A percentile compares a stretch with the other conserved stretches of the same genome.
Conservation (phyloP, 495 filamentous ascomycete genomes). For the Neurospora hispaniola region DNA sequence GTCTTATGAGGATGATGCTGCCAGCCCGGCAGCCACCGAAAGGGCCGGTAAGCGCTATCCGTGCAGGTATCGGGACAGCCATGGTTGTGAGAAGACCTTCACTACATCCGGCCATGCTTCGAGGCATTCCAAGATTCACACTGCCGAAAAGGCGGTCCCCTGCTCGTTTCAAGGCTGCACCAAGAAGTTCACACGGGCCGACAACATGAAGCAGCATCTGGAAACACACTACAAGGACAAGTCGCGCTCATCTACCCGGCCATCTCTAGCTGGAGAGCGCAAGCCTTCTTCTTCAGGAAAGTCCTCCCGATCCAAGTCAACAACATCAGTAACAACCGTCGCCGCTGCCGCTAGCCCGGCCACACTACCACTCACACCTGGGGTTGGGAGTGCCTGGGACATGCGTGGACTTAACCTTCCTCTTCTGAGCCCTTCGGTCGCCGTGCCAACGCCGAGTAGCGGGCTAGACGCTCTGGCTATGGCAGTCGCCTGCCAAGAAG, state of each 20-base stretch:
- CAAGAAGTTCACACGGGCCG: constrained; percentile 90
- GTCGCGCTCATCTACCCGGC: constrained; percentile 24
- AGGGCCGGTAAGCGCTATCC: constrained; percentile 49
- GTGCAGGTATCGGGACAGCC: constrained; percentile 52
- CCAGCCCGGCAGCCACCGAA: constrained; percentile 26
- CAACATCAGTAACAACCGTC: constrained; percentile 2
- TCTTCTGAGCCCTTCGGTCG: constrained; percentile 25
- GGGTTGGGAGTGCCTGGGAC: constrained; percentile 27
- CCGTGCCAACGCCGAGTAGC: constrained; percentile 21
- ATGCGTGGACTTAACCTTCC: constrained; percentile 32
- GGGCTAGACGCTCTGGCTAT: constrained; percentile 33
- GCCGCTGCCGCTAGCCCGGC: background rate
- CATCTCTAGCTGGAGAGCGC: constrained; percentile 15
- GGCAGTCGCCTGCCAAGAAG: constrained; percentile 30
- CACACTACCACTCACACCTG: constrained; percentile 1
- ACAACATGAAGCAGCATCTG: constrained; percentile 98
- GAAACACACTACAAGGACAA: constrained; percentile 67
- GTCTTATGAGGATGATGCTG: constrained; percentile 32
- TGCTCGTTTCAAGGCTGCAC: constrained; percentile 69
- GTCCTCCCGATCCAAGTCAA: constrained; percentile 17
- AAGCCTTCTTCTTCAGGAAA: constrained; percentile 25
- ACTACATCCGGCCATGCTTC: constrained; percentile 94
- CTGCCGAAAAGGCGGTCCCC: constrained; percentile 83
- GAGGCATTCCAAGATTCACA: constrained; percentile 95
- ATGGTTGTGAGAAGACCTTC: constrained; percentile 71